phyloP scores from a whole-genome alignment of 441 rosid species.

The Eruca vesicaria region DNA sequence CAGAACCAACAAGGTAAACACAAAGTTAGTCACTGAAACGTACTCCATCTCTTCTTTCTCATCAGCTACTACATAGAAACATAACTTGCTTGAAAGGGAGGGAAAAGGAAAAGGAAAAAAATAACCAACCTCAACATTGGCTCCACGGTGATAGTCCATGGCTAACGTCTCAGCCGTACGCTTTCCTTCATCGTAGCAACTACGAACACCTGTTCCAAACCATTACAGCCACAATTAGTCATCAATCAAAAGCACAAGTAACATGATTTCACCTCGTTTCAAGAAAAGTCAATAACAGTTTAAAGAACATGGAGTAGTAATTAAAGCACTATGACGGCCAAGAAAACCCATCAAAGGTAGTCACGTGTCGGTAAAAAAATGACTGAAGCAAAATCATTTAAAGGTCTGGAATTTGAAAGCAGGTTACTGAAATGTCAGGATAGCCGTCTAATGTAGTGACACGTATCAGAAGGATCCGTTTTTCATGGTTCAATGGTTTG shows the following conservation, averaged over 20 bases:
- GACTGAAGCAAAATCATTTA: not conserved
- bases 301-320: not conserved
- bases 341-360: not conserved
- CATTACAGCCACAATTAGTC: not conserved
- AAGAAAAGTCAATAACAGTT: not conserved
- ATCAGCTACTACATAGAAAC: not conserved
- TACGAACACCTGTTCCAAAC: slow-evolving; percentile 57
- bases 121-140: slow-evolving; percentile 56
- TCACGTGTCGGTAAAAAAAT: not conserved
- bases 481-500: slow-evolving; percentile 29
- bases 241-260: not conserved
- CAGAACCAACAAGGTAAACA: not conserved
- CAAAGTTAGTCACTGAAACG: not conserved
- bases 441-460: slow-evolving; percentile 19
- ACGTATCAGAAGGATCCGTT: slow-evolving; percentile 28
- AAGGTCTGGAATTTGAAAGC: not conserved
- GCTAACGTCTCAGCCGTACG: slow-evolving; percentile 78
- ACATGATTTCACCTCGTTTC: not conserved
- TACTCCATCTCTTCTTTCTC: not conserved
- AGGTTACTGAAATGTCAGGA: not conserved
- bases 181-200: slow-evolving; percentile 82
- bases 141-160: slow-evolving; percentile 78
- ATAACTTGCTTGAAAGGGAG: not conserved
- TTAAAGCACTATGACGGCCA: not conserved
- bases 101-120: not conserved